Base-by-base conservation (phyloP, 2,329 filamentous ascomycete species). In the Diplodia scrobiculata region DNA sequence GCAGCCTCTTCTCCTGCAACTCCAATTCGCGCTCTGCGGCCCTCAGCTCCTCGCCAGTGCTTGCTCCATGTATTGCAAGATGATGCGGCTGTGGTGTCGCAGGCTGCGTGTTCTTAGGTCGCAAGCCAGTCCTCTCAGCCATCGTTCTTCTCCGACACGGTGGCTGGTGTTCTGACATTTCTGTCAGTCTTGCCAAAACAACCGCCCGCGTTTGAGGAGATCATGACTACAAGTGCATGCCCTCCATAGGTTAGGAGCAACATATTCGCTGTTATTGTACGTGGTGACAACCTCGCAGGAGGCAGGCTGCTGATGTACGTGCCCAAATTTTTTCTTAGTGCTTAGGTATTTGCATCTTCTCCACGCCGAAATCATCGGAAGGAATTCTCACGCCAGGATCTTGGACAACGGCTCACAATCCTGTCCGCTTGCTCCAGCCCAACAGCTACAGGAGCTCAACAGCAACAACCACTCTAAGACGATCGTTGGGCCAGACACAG, bases 91-190 rank as follows among this genome's bases (percentile, higher is more conserved):
- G 45, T 54, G 32, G 55, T 32, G 47, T 48, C 48, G n/a, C 55
- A 55, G 25, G 13, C 1, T 21, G 11, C 14, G 45, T 11, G 13
- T 10, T 67, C 62, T 6, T 34, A 34, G 32, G 7, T 67, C 63
- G 74, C 73, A 76, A 76, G 73, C 69, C 72, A 76, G 73, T 76
- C 74, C 74, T 77, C 75, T 70, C 74, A 72, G 74, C 58, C 70
- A 68, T 45, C 58, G 36, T 58, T 47, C 54, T 52, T 34, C 63
- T 36, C 5, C 63, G 29, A 50, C 48, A 55, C 25, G 41, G 38
- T 58, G 63, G 14, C 52, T 58, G 63, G 63, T 65, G 63, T 65
- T 45, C 62, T 65, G 58, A 62, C 45, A 50, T 50, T 21, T 36
- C 19, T 50, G 52, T 55, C 45, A 53, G 21, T 66, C 69, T 75